Evolutionary conservation across 257 asterid genomes (phyloP).

Genomic region (Solanum medicagineum): DNA sequence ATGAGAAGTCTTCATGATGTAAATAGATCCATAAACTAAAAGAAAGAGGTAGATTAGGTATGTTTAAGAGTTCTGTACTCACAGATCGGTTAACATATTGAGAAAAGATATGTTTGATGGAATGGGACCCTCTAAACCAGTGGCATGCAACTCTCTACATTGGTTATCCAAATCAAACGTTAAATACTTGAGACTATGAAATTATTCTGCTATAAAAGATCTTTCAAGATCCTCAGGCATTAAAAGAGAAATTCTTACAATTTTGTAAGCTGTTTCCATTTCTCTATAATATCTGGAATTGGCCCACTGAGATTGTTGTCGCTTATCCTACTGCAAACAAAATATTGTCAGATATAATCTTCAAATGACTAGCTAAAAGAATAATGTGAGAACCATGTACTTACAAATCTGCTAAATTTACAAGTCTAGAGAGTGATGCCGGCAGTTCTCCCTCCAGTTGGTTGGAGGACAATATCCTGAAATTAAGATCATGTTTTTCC

Average conservation of each 20-base stretch:
- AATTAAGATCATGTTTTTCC: slow-evolving; percentile 9
- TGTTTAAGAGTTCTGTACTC: slow-evolving; percentile 20
- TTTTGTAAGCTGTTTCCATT: slow-evolving; percentile 64
- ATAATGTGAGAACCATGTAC: slow-evolving; percentile 1
- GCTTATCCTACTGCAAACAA: slow-evolving; percentile 66
- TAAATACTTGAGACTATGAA: neutral
- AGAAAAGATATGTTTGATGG: slow-evolving; percentile 61
- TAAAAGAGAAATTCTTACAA: slow-evolving; percentile 36
- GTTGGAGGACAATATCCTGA: slow-evolving; percentile 86
- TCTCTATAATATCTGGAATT: slow-evolving; percentile 61
- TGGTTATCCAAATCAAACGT: slow-evolving; percentile 7
- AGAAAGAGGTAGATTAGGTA: neutral
- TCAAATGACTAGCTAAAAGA: neutral
- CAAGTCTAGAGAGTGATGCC: slow-evolving; percentile 36
- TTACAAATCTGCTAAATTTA: slow-evolving; percentile 65
- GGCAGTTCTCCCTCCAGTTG: slow-evolving; percentile 60
- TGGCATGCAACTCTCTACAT: slow-evolving; percentile 74
- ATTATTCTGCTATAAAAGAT: neutral
- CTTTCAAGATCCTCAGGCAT: neutral
- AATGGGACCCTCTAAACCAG: slow-evolving; percentile 87
- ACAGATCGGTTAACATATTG: slow-evolving; percentile 46
- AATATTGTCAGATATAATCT: neutral
- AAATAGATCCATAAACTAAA: neutral
- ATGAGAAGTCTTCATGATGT: neutral
- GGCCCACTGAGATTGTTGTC: slow-evolving; percentile 69